Evolutionary conservation across 2,329 filamentous ascomycete species (phyloP).

Genomic region (Diaporthe eres): DNA sequence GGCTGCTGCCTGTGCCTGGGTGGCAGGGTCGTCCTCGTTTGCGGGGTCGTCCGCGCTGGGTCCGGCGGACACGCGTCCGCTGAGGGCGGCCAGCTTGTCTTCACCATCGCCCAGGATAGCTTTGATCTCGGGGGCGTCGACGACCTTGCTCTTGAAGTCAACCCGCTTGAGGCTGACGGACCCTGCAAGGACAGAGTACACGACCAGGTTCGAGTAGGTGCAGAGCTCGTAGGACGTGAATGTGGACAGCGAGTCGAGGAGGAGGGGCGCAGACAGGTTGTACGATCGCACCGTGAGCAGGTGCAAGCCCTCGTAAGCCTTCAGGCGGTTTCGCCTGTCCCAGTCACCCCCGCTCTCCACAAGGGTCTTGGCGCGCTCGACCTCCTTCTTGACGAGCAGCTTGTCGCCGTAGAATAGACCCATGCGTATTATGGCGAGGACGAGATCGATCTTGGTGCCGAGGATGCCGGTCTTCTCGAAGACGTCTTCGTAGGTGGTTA

Average conservation of each 20-base stretch:
- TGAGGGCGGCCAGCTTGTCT: constrained; percentile 87
- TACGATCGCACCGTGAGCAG: constrained; percentile 93
- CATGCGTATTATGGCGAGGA: constrained; percentile 95
- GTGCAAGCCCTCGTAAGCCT: constrained; percentile 97
- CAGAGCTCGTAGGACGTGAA: constrained; percentile 99
- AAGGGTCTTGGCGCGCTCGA: constrained; percentile 89
- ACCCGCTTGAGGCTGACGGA: constrained; percentile 95
- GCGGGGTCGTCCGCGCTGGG: constrained; percentile 85
- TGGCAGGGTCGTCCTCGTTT: constrained; percentile 70
- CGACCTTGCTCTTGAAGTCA: constrained; percentile 99
- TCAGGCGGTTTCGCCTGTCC: constrained; percentile 97
- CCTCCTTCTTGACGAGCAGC: constrained; percentile 90
- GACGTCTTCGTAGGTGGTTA: constrained; percentile 91
- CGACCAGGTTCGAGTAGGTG: constrained; percentile 93
- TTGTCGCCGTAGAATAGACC: constrained; percentile 97
- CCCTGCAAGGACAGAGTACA: constrained; percentile 95
- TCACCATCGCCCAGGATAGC: constrained; percentile 93
- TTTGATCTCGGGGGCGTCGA: constrained; percentile 98
- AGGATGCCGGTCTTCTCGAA: constrained; percentile 98
- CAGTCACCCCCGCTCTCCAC: constrained; percentile 98
- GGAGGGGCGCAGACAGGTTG: constrained; percentile 87
- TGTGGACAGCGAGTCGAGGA: constrained; percentile 96
- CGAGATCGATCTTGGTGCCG: constrained; percentile 96
- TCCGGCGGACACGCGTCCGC: constrained; percentile 84
- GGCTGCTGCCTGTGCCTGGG: constrained; percentile 65